Percentiles rank a stretch among this genome's conserved stretches.
Evolutionary conservation across 2,329 filamentous ascomycete genomes (phyloP).

Genomic region (Aspergillus sergii): DNA sequence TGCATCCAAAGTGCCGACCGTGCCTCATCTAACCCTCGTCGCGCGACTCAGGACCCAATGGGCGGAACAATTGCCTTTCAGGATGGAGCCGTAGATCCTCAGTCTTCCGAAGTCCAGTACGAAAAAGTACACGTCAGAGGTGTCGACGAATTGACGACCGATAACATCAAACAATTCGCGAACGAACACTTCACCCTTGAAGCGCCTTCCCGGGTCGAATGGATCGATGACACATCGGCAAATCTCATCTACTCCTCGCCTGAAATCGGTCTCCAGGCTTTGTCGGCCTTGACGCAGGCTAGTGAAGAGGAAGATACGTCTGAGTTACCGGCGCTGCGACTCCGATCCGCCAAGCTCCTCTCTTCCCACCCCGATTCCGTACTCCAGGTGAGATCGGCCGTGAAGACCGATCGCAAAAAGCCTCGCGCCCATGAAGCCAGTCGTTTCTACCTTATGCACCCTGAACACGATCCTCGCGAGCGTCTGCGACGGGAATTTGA

Average conservation of each 20-base stretch:
- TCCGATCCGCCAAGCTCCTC: slow-evolving; percentile 70
- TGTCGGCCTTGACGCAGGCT: slow-evolving; percentile 51
- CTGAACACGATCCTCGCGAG: slow-evolving; percentile 82
- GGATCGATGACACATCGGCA: slow-evolving; percentile 91
- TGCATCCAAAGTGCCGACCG: background rate
- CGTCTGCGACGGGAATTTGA: slow-evolving; percentile 59
- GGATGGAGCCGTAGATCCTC: slow-evolving; percentile 29
- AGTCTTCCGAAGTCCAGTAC: slow-evolving; percentile 37
- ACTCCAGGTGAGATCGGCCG: slow-evolving; percentile 73
- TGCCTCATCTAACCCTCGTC: slow-evolving; percentile 1
- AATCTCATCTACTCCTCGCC: slow-evolving; percentile 75
- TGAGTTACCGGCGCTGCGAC: slow-evolving; percentile 62
- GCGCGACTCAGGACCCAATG: slow-evolving; percentile 26
- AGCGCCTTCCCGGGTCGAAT: slow-evolving; percentile 70
- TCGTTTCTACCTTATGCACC: slow-evolving; percentile 89
- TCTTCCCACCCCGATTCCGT: slow-evolving; percentile 68
- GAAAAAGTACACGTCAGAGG: slow-evolving; percentile 83
- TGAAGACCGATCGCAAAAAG: slow-evolving; percentile 77
- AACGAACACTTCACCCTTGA: slow-evolving; percentile 64
- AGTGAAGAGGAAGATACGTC: slow-evolving; percentile 40
- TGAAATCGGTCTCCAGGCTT: slow-evolving; percentile 56
- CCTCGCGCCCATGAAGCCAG: slow-evolving; percentile 77
- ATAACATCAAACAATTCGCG: slow-evolving; percentile 76
- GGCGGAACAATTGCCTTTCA: slow-evolving; percentile 14
- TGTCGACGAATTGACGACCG: slow-evolving; percentile 77